Conservation (phyloP, 805 yeast species). For the Pichia deserticola region DNA sequence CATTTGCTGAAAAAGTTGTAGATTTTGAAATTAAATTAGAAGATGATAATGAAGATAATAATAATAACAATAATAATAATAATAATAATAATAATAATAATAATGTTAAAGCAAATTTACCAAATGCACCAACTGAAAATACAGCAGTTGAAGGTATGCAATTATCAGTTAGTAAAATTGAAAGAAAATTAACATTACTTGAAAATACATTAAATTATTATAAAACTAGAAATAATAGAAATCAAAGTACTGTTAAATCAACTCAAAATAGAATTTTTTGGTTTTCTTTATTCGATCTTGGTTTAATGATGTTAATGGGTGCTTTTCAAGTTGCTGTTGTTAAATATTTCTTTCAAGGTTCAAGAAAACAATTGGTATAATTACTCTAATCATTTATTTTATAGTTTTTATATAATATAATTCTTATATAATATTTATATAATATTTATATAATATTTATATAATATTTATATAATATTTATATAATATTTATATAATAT, state of each 20-base stretch:
- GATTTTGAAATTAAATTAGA: constrained; percentile 69
- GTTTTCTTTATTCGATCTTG: constrained; percentile 59
- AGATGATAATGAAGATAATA: constrained; percentile 26
- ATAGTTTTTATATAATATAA: not conserved
- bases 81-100: constrained; percentile 23
- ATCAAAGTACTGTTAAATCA: constrained; percentile 70
- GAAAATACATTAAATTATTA: constrained; percentile 66
- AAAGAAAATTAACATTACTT: constrained; percentile 49
- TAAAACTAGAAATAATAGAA: constrained; percentile 84
- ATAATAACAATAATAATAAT: constrained; percentile 8
- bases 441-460: not conserved
- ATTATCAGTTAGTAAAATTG: constrained; percentile 48
- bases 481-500: not conserved
- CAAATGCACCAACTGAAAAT: constrained; percentile 48
- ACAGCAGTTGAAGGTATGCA: constrained; percentile 51
- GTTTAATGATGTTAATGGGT: constrained; percentile 64
- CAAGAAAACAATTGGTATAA: constrained; percentile 57
- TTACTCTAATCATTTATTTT: not conserved
- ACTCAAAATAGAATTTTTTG: constrained; percentile 56
- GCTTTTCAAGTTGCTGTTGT: constrained; percentile 59
- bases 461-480: not conserved
- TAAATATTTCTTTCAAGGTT: constrained; percentile 63
- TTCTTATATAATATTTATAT: not conserved
- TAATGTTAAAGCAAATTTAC: constrained; percentile 49
- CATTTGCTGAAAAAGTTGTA: constrained; percentile 73